Percentiles rank a stretch among this genome's conserved stretches.
phyloP scores from a whole-genome alignment of 75 land plant species.

The Ceratopteris richardii region DNA sequence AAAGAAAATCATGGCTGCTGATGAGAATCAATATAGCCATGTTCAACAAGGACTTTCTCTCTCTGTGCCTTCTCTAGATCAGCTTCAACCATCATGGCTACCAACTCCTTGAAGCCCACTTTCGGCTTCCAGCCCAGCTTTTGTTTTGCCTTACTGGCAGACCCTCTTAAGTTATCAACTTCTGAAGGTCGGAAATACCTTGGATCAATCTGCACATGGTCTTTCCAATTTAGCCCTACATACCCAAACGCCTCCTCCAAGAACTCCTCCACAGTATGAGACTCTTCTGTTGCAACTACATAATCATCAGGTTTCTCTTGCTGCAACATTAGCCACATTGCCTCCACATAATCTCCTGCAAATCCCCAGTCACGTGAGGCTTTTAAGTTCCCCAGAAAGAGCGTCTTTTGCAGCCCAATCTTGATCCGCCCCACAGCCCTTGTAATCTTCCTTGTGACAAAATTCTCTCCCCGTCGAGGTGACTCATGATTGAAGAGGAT shows the following conservation, averaged over 20 bases:
- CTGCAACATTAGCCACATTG: constrained; percentile 98
- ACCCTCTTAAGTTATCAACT: constrained; percentile 84
- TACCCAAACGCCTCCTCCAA: constrained; percentile 73
- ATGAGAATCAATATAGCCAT: constrained; percentile 81
- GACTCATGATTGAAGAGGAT: too few species aligned
- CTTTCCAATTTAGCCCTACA: constrained; percentile 84
- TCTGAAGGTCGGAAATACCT: constrained; percentile 89
- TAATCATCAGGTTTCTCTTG: constrained; percentile 88
- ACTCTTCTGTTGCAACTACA: constrained; percentile 91
- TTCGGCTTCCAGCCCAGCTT: constrained; percentile 74
- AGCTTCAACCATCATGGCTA: constrained; percentile 91
- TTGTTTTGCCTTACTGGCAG: constrained; percentile 62
- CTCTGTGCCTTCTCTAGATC: constrained; percentile 80
- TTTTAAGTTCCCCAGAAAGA: constrained; percentile 74
- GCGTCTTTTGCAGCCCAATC: constrained; percentile 71
- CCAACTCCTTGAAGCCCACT: constrained; percentile 76
- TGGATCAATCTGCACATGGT: constrained; percentile 82
- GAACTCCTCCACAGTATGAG: constrained; percentile 92
- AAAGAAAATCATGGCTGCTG: constrained; percentile 70
- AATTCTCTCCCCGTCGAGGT: constrained; percentile 87
- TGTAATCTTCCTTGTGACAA: constrained; percentile 89
- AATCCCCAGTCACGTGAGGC: too few species aligned
- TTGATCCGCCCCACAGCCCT: constrained; percentile 89
- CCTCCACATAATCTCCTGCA: constrained; percentile 95
- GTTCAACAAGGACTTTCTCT: constrained; percentile 91